Base-by-base conservation (phyloP, 768 basidiomycete species). In the Mycena epipterygia region DNA sequence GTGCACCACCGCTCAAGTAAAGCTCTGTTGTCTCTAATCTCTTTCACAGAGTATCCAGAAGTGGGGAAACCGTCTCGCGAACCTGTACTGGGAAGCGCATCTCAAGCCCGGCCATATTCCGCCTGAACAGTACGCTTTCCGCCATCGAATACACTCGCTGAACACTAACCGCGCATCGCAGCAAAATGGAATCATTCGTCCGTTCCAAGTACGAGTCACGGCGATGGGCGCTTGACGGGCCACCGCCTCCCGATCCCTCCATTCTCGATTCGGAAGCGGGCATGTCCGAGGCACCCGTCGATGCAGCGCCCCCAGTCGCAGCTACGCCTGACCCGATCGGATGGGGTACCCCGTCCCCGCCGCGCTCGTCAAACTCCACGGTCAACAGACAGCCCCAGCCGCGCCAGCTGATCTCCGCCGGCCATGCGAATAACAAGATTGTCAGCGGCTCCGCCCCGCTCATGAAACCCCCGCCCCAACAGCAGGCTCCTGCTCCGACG, bases 101-200 rank as follows among this genome's bases (percentile, higher is more conserved):
- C 84, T 99, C 64, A 97, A 95, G 79, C 81, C 89, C 21, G 97
- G 97, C 0, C 97, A 99, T 79, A 74, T 93, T 25, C 97, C 97
- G 41, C 93, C 95, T 7, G 97, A 99, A 74, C 97, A 98, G 97
- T 98, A 76, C 77, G 95, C 88, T 25, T 12, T 49, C 52, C 12
- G 46, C 32, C 55, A n/a, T 35, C 57, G 27, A 23, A 41, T 46
- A 48, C 32, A 44, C 37, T 53, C 25, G 17, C 11, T 27, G 25
- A 52, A 41, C 16, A 14, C 52, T 68, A 11, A 57, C 25, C 44
- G 9, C 44, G 25, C 27, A 42, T 29, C 64, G n/a, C 78, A 97
- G 97, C 80, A 99, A 99, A 88, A 96, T 99, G 86, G 97, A 99
- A 67, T 96, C 95, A 0, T 99, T 96, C 81, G 94, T 99, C 69